A percentile compares a stretch with the other conserved stretches of the same genome.
phyloP scores from a whole-genome alignment of 768 basidiomycete species.

The Phanerodontia chrysosporium region DNA sequence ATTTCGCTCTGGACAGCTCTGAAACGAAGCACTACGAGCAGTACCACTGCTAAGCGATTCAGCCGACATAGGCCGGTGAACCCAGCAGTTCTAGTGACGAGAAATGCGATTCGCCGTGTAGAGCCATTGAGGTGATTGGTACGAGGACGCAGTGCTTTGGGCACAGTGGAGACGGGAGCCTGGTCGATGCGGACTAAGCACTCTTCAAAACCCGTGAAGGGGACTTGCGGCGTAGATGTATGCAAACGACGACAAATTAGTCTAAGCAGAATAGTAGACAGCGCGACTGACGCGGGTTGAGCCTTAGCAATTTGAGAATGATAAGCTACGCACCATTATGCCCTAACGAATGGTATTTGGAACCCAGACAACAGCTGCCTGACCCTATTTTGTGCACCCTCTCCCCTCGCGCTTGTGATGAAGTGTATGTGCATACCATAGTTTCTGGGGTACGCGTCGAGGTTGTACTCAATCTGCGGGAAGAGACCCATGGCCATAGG shows the following conservation, averaged over 20 bases:
- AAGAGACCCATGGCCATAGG: constrained; percentile 85
- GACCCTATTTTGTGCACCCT: constrained; percentile 88
- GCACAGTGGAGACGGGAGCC: too few species aligned
- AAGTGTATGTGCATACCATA: constrained; percentile 95
- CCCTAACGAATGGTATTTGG: constrained; percentile 80
- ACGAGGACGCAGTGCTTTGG: too few species aligned
- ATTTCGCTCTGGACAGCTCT: too few species aligned
- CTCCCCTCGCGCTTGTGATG: constrained; percentile 80
- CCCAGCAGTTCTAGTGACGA: too few species aligned
- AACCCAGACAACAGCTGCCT: constrained; percentile 86
- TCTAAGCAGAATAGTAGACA: background rate
- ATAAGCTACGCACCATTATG: constrained; percentile 14
- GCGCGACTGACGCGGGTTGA: background rate
- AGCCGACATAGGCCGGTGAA: too few species aligned
- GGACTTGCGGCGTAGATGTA: too few species aligned
- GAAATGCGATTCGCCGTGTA: too few species aligned
- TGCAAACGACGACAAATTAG: background rate
- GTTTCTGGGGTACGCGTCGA: constrained; percentile 80
- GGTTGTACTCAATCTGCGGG: constrained; percentile 93
- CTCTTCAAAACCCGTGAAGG: background rate
- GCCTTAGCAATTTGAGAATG: background rate
- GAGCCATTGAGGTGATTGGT: too few species aligned
- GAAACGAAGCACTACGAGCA: too few species aligned
- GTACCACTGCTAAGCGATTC: too few species aligned
- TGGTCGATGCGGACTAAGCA: too few species aligned